Base-by-base conservation (phyloP, 768 basidiomycete genomes). In the Russula griseocarnosa region DNA sequence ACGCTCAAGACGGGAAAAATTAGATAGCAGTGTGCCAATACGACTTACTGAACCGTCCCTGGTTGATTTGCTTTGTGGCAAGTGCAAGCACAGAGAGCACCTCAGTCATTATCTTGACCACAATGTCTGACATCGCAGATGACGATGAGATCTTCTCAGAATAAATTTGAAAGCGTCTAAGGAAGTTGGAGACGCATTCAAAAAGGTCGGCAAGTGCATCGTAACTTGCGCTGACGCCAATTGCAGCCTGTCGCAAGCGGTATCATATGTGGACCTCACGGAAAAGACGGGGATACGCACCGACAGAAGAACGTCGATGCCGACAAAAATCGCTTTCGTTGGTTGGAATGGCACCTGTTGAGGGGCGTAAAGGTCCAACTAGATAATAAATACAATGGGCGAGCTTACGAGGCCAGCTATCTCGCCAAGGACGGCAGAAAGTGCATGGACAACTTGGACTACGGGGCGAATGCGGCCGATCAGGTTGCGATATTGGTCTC, bases 41-140 rank as follows among this genome's bases (percentile, higher is more conserved):
- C 13, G 5, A 40, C 38, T 18, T 18, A 40, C 38, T 40, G 38
- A 53, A 22, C n/a, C 52, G 52, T 14, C 52, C 52, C 28, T 53
- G 52, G 8, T 53, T 53, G 30, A 53, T 53, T 22, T 53, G 32
- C 32, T 53, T 53, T 32, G 52, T 53, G 9, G 52, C 52, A 6
- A 53, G 20, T 7, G 52, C 52, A 53, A 53, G 28, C 32, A 53
- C 52, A 5, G 52, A 32, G 32, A 53, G 52, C 13, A 34, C 11
- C 18, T 53, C 32, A 3, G 20, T n/a, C 32, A 53, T 34, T 20
- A 53, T 53, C 10, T 30, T 30, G 7, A 53, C 52, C 20, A 22
- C n/a, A 13, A 34, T 13, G 13, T 53, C 18, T 6, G 52, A 53
- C 46, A 47, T 47, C n/a, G 22, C 8, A 47, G 46, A 5, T n/a